These are phyloP conservation scores for Globisporangium paroecandrum DNA, from an alignment of 352 stramenopile genomes.

Conservation along the genomic window DNA sequence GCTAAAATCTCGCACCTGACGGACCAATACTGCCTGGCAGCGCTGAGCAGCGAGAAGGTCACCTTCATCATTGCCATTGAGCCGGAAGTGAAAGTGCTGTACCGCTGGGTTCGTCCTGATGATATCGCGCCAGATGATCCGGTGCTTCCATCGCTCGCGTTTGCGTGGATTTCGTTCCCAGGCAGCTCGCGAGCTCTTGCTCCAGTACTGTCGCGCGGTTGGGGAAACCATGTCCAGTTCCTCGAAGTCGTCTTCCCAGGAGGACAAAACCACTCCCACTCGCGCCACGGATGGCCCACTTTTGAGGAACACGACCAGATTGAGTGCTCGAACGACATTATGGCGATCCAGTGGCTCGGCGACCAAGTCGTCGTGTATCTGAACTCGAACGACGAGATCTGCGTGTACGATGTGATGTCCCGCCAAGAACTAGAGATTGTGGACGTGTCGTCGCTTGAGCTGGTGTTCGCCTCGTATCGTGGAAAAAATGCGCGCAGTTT, in stretches of 20 bases:
- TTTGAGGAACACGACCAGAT: slow-evolving; percentile 95
- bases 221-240: slow-evolving; percentile 93
- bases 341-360: slow-evolving; percentile 95
- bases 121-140: slow-evolving; percentile 68
- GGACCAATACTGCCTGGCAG: slow-evolving; percentile 81
- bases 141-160: slow-evolving; percentile 92
- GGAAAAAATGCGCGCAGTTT: slow-evolving; percentile 80
- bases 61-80: slow-evolving; percentile 96
- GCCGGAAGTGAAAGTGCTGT: slow-evolving; percentile 91
- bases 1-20: slow-evolving; percentile 84
- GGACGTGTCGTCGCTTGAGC: slow-evolving; percentile 90
- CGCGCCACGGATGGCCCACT: slow-evolving; percentile 89
- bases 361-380: slow-evolving; percentile 94
- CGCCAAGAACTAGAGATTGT: slow-evolving; percentile 94
- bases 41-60: slow-evolving; percentile 87
- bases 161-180: slow-evolving; percentile 90
- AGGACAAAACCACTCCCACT: slow-evolving; percentile 67
- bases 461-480: slow-evolving; percentile 92
- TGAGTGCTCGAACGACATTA: slow-evolving; percentile 81
- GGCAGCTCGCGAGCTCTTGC: slow-evolving; percentile 79
- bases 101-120: slow-evolving; percentile 89
- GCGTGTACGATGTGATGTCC: slow-evolving; percentile 95
- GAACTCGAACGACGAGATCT: slow-evolving; percentile 94
- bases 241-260: slow-evolving; percentile 84
- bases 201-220: slow-evolving; percentile 90